Conservation (phyloP, 2,329 filamentous ascomycete species). For the Colletotrichum sublineola region DNA sequence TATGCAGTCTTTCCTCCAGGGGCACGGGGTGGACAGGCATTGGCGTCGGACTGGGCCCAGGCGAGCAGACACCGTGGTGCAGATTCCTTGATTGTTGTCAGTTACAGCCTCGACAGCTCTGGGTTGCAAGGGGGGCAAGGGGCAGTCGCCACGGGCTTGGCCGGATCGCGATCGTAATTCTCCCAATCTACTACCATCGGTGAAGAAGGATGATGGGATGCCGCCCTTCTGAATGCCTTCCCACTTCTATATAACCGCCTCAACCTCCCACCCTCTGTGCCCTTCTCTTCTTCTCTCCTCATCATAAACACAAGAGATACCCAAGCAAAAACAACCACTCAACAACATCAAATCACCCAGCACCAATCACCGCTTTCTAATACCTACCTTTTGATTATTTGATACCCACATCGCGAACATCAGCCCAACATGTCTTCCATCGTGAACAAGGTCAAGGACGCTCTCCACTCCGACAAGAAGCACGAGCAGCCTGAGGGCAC, state of each 20-base stretch:
- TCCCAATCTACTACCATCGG: slow-evolving; percentile 11
- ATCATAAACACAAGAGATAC: slow-evolving; percentile 41
- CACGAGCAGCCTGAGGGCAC: slow-evolving; percentile 45
- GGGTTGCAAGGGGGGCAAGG: background rate
- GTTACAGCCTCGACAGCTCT: slow-evolving; percentile 20
- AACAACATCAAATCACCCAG: slow-evolving; percentile 21
- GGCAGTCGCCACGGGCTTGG: background rate
- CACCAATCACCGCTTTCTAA: background rate
- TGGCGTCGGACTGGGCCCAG: slow-evolving; percentile 11
- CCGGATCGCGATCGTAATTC: slow-evolving; percentile 29
- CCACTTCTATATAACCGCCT: slow-evolving; percentile 40
- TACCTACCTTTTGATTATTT: slow-evolving; percentile 13
- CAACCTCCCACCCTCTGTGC: slow-evolving; percentile 9
- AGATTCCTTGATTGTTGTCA: slow-evolving; percentile 36
- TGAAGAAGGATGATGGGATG: background rate
- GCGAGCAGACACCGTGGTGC: slow-evolving; percentile 12
- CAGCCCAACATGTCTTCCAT: slow-evolving; percentile 66
- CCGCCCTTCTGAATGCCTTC: slow-evolving; percentile 16
- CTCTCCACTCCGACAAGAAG: slow-evolving; percentile 60
- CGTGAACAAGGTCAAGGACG: slow-evolving; percentile 72
- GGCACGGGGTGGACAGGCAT: background rate
- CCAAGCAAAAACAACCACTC: slow-evolving; percentile 33
- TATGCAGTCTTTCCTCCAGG: slow-evolving; percentile 3
- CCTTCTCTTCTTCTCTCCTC: slow-evolving; percentile 30
- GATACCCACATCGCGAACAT: slow-evolving; percentile 40